Percentiles rank a stretch among this genome's conserved stretches.
Conservation (phyloP, 305 asterid genomes). For the Coffea humblotiana region DNA sequence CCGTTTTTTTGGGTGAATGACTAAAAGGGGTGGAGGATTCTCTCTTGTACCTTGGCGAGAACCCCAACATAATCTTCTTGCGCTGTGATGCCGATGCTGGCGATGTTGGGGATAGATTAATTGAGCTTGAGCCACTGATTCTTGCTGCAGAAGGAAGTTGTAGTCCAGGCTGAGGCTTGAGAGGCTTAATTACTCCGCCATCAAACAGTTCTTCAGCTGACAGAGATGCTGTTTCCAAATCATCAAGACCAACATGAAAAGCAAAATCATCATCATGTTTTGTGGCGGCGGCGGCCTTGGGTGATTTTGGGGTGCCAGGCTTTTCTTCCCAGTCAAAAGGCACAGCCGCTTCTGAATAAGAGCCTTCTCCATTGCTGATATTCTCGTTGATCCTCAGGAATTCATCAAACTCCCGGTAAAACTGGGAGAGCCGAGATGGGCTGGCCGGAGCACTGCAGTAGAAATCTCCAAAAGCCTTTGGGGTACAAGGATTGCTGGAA, state of each 20-base stretch:
- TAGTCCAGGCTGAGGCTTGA: slow-evolving; percentile 36
- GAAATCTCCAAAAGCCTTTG: slow-evolving; percentile 44
- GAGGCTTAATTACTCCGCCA: slow-evolving; percentile 68
- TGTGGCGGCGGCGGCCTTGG: background rate
- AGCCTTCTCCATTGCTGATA: background rate
- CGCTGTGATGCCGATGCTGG: slow-evolving; percentile 5
- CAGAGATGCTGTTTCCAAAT: slow-evolving; percentile 42
- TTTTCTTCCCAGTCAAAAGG: slow-evolving; percentile 32
- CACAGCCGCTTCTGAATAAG: slow-evolving; percentile 20
- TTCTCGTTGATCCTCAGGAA: slow-evolving; percentile 16
- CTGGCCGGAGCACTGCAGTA: slow-evolving; percentile 75
- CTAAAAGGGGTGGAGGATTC: slow-evolving; percentile 15
- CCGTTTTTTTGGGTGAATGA: background rate
- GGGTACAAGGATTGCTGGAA: slow-evolving; percentile 40
- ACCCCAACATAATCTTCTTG: slow-evolving; percentile 21
- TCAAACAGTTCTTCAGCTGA: slow-evolving; percentile 77
- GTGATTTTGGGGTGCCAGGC: slow-evolving; percentile 14
- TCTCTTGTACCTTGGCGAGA: slow-evolving; percentile 31
- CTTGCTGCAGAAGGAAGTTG: slow-evolving; percentile 10
- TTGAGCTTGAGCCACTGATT: background rate
- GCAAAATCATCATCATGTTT: slow-evolving; percentile 48
- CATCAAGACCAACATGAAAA: slow-evolving; percentile 43
- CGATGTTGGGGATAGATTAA: slow-evolving; percentile 3
- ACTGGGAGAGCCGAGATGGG: slow-evolving; percentile 52
- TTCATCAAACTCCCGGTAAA: slow-evolving; percentile 38